Percentiles rank a stretch among this genome's conserved stretches.
Evolutionary conservation across 345 rosid species (phyloP).

Genomic region (Triadica sebifera): DNA sequence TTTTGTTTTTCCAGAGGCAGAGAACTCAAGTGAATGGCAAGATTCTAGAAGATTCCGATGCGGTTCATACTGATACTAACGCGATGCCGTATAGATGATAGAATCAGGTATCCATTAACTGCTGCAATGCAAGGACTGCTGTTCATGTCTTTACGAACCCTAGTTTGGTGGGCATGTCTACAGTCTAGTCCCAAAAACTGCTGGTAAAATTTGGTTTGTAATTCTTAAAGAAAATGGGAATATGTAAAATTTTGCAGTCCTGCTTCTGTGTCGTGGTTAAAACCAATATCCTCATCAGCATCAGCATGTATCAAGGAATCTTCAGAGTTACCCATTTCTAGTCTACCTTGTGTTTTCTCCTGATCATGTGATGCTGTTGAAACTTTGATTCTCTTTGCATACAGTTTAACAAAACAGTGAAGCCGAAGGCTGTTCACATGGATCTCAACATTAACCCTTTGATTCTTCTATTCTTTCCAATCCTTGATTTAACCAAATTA

Average conservation of each 20-base stretch:
- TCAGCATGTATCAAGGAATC: constrained; percentile 11
- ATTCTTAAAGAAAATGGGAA: not conserved
- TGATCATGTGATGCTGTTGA: constrained; percentile 6
- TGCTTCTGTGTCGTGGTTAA: constrained; percentile 4
- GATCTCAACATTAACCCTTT: too few species aligned
- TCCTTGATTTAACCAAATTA: too few species aligned
- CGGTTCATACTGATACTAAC: constrained; percentile 48
- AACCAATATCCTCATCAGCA: not conserved
- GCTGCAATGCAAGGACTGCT: constrained; percentile 17
- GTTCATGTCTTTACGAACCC: constrained; percentile 9
- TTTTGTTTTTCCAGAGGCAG: constrained; percentile 46
- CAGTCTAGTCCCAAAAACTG: not conserved
- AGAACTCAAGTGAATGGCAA: constrained; percentile 85
- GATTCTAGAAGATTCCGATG: constrained; percentile 64
- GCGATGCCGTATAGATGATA: constrained; percentile 59
- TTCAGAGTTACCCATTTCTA: not conserved
- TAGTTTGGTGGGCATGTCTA: not conserved
- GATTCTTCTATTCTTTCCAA: too few species aligned
- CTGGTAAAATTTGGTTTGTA: constrained; percentile 15
- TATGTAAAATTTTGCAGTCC: constrained; percentile 7
- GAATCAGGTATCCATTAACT: constrained; percentile 14
- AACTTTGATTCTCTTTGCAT: not conserved
- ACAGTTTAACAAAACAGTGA: not conserved
- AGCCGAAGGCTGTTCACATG: constrained; percentile 15
- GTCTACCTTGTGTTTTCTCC: not conserved